Conservation (phyloP, 495 filamentous ascomycete species). For the Penicillium dipodomyicola region DNA sequence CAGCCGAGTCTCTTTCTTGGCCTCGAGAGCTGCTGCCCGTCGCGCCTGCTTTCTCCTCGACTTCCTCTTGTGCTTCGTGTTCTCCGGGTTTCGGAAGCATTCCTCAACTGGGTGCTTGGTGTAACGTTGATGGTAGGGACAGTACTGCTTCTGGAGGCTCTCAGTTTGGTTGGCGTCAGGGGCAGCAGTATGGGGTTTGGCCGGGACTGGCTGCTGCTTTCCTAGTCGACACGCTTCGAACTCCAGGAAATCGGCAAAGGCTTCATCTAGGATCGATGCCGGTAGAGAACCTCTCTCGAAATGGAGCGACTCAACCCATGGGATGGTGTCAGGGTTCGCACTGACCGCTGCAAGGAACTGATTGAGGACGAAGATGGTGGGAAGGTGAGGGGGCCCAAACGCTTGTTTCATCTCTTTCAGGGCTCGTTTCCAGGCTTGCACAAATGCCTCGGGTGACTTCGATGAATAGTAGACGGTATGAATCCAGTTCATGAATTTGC, state of each 20-base stretch:
- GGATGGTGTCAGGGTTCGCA: neutral
- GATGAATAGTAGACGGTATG: neutral
- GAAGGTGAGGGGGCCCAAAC: neutral
- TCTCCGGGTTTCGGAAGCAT: neutral
- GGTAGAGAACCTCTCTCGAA: neutral
- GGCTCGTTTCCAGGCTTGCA: neutral
- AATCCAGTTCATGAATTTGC: neutral
- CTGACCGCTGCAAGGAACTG: constrained; percentile 5
- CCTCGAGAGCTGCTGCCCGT: neutral
- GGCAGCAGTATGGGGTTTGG: neutral
- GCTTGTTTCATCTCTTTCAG: neutral
- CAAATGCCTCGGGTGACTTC: neutral
- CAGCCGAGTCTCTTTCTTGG: neutral
- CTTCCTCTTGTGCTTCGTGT: neutral
- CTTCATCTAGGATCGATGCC: neutral
- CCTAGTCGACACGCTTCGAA: neutral
- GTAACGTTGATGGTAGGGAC: neutral
- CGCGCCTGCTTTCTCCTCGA: neutral
- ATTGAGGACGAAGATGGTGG: neutral
- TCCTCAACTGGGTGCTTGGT: neutral
- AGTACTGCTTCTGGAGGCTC: neutral
- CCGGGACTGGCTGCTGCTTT: neutral
- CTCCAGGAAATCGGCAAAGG: neutral
- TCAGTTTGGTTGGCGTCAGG: neutral
- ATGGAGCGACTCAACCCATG: neutral